phyloP scores from a whole-genome alignment of 805 yeast species.

The Yamadazyma kitorensis region DNA sequence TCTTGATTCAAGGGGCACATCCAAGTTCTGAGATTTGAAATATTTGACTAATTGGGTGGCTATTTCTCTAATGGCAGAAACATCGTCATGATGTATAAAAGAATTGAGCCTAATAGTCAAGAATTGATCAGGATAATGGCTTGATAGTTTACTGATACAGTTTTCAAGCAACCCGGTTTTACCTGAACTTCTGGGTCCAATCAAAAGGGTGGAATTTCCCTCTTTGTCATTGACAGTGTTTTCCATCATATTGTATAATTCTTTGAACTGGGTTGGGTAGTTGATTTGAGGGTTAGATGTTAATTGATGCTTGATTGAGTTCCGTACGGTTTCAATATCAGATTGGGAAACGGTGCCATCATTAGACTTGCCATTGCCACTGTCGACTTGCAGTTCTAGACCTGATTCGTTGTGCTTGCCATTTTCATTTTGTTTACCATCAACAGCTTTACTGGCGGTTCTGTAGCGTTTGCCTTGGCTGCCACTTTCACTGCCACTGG shows the following conservation, averaged over 20 bases:
- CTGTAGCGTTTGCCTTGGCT: too few species aligned
- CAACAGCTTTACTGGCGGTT: too few species aligned
- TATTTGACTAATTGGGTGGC: constrained; percentile 72
- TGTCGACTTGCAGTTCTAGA: not conserved
- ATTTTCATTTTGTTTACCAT: too few species aligned
- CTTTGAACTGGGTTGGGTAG: constrained; percentile 30
- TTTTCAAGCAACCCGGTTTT: constrained; percentile 63
- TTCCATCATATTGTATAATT: constrained; percentile 56
- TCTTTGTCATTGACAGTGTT: constrained; percentile 66
- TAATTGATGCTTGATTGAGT: constrained; percentile 20
- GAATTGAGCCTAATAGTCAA: constrained; percentile 69
- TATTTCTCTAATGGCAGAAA: constrained; percentile 76
- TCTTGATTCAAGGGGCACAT: constrained; percentile 8
- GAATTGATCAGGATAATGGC: constrained; percentile 47
- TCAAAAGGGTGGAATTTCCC: constrained; percentile 74
- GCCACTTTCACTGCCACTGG: too few species aligned
- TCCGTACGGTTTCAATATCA: constrained; percentile 17
- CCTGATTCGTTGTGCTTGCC: not conserved
- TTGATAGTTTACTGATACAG: constrained; percentile 47
- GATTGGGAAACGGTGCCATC: not conserved
- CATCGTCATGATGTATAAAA: constrained; percentile 68
- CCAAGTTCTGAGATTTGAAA: constrained; percentile 4
- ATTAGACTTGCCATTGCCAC: not conserved
- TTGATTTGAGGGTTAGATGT: constrained; percentile 17
- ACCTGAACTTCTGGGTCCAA: constrained; percentile 81